Evolutionary conservation across 169 alveolate species (phyloP).

Genomic region (Babesia bovis): DNA sequence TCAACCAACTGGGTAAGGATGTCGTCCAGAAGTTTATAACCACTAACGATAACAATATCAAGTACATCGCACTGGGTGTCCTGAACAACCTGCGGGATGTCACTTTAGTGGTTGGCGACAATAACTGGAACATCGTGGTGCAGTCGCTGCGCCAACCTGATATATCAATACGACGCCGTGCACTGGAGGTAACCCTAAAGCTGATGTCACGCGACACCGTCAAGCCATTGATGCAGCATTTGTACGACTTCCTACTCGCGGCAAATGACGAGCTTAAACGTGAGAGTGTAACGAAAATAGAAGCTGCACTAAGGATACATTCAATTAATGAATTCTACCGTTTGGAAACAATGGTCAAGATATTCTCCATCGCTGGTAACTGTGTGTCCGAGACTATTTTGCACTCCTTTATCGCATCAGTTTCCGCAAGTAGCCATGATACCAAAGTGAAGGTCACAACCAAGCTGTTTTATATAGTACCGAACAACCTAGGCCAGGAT

Average conservation of each 20-base stretch:
- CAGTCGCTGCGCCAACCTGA: constrained; percentile 94
- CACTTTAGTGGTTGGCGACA: constrained; percentile 79
- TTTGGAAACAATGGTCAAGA: constrained; percentile 87
- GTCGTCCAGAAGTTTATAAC: constrained; percentile 92
- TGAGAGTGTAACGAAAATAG: constrained; percentile 86
- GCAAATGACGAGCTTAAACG: constrained; percentile 88
- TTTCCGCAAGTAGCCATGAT: constrained; percentile 75
- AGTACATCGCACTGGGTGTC: constrained; percentile 85
- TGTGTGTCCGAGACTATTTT: constrained; percentile 79
- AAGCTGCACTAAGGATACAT: constrained; percentile 82
- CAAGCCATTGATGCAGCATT: constrained; percentile 88
- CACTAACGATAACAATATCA: constrained; percentile 90
- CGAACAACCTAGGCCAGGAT: constrained; percentile 83
- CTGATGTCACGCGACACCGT: constrained; percentile 90
- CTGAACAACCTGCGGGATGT: constrained; percentile 88
- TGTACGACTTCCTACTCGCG: constrained; percentile 86
- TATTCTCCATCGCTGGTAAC: constrained; percentile 89
- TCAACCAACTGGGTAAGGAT: constrained; percentile 81
- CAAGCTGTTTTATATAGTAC: constrained; percentile 79
- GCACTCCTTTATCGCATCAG: constrained; percentile 76
- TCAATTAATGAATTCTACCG: constrained; percentile 73
- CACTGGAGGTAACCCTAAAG: constrained; percentile 93
- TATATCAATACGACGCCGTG: constrained; percentile 92
- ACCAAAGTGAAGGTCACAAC: constrained; percentile 79
- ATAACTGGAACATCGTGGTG: constrained; percentile 72